Evolutionary conservation across 2,329 filamentous ascomycete species (phyloP), one percentile per base, ranked within the genome.

Genomic region (Fusarium tjaetaba): DNA sequence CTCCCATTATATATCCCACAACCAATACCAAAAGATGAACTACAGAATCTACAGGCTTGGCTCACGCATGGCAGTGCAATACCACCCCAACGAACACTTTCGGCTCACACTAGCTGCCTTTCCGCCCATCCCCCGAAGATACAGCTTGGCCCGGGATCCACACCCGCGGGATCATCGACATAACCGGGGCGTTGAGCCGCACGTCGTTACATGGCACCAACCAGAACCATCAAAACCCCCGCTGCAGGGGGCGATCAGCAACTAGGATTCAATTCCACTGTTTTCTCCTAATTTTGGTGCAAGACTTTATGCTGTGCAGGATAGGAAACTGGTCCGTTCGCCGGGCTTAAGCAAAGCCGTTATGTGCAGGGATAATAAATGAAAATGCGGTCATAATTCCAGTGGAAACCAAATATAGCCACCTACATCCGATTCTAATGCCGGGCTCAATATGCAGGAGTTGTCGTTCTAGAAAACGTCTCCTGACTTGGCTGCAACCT

Each of bases 201-300:
- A 69, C 16, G 10, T 3, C 6, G 66, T 69, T 55, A 59, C 66
- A 69, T 68, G 24, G 24, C 26, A 28, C 53, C 45, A 52, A 42
- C 63, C 36, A 38, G 48, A 58, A 30, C 32, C 30, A 61, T 60
- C 26, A 22, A 45, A 45, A 36, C 18, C 22, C 13, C 61, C 46
- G 63, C 46, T 65, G 63, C 60, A 66, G 49, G 63, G 63, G 45
- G 61, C 42, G 63, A 68, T 68, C 65, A 22, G 32, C 63, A 26
- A 20, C 53, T 30, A 34, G 42, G 18, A 20, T 36, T 48, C n/a
- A 7, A 28, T n/a, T 48, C 18, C 22, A 48, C 32, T 41, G 55
- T 58, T 36, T 51, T 59, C 43, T 60, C 43, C 45, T 52, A 18
- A 20, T 52, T 38, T 34, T 26, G 53, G n/a, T 41, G 38, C 18